phyloP scores from a whole-genome alignment of 148 eudicot genomes.

The Cornus controversa region DNA sequence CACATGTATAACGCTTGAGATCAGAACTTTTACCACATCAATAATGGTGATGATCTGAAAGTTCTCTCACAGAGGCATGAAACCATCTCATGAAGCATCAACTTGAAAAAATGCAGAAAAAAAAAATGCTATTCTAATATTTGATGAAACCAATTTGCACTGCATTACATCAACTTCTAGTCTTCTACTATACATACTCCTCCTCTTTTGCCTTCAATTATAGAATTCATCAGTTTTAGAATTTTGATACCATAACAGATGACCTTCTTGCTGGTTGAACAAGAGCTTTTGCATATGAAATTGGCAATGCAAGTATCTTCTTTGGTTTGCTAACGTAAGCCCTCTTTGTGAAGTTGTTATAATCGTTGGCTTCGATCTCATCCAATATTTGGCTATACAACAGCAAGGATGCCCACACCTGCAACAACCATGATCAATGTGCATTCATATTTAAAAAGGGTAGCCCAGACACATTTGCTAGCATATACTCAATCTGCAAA shows the following conservation, averaged over 20 bases:
- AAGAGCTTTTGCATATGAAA: constrained; percentile 59
- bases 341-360: constrained; percentile 77
- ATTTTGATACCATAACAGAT: constrained; percentile 20
- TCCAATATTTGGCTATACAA: constrained; percentile 73
- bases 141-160: background rate
- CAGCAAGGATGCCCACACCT: constrained; percentile 87
- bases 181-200: background rate
- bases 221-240: background rate
- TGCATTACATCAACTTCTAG: background rate
- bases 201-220: background rate
- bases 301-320: constrained; percentile 64
- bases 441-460: background rate
- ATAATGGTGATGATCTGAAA: too few species aligned
- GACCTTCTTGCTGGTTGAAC: constrained; percentile 43
- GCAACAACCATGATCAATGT: constrained; percentile 10
- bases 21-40: too few species aligned
- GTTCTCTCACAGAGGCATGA: too few species aligned
- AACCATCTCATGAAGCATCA: too few species aligned
- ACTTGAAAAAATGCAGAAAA: too few species aligned
- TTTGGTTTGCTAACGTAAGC: constrained; percentile 77
- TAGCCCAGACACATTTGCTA: background rate
- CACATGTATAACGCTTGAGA: too few species aligned
- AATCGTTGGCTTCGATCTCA: constrained; percentile 81
- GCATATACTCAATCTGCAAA: background rate
- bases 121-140: background rate